Base-by-base conservation (phyloP, 2,329 filamentous ascomycete genomes). In the Huntiella savannae region DNA sequence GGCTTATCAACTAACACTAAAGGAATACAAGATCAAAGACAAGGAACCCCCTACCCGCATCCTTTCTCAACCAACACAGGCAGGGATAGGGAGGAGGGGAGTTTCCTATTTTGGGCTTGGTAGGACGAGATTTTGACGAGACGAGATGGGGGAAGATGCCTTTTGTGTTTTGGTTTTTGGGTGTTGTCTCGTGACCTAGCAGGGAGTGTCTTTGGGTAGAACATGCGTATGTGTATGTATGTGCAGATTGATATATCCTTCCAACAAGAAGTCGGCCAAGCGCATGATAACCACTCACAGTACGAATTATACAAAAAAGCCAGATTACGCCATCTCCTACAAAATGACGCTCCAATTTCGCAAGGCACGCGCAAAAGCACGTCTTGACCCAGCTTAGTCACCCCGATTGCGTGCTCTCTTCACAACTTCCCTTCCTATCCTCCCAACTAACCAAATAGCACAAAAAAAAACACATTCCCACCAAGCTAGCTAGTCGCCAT, bases 351-450 rank as follows among this genome's bases (percentile, higher is more conserved):
- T 28, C 6, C 22, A 7, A 7, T 28, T 28, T 28, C 47, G 47
- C 43, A 49, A 49, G 36, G 15, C 33, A 15, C 39, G 42, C 39
- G 22, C 13, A 37, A 49, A 49, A 49, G 43, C 43, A 49, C 47
- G 47, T 28, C 39, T 49, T 49, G 11, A n/a, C 11, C 16, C 16
- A 19, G 32, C 22, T 28, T 28, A 28, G 22, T 28, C 22, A 28
- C 22, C 6, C 15, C 36, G 17, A 38, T 17, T 38, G n/a, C 36
- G 22, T 28, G 22, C 22, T 28, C 22, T 28, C 8, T 7, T 28
- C 3, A 28, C 17, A 19, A 19, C 17, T 5, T 1, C 5, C 17
- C 17, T 4, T 5, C 17, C 17, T 19, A 19, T 19, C 17, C 17
- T 1, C 17, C 17, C 5, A 19, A 19, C 17, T 19, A 19, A 2